Conservation (phyloP, 805 yeast species). For the Schwanniomyces sp. region DNA sequence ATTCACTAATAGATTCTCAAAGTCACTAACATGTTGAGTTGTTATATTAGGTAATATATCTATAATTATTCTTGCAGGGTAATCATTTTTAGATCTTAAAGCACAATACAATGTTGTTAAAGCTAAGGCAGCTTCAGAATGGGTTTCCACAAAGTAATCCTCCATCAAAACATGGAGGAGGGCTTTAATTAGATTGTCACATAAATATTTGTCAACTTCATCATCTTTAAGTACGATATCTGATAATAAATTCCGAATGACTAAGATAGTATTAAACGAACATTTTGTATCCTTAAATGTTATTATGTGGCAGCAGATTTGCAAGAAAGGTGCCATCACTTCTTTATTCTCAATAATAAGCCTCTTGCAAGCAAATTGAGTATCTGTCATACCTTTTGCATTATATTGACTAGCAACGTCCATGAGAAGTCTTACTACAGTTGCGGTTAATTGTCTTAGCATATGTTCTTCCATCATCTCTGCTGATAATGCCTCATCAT, state of each 20-base stretch:
- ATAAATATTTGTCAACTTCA: conserved; percentile 70
- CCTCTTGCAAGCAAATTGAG: conserved; percentile 65
- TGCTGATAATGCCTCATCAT: conserved; percentile 85
- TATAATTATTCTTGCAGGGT: conserved; percentile 63
- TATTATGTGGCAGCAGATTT: conserved; percentile 72
- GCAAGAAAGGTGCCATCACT: conserved; percentile 75
- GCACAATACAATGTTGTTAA: conserved; percentile 77
- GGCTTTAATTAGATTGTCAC: conserved; percentile 67
- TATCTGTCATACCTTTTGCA: conserved; percentile 48
- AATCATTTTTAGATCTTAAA: conserved; percentile 64
- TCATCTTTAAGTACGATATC: conserved; percentile 68
- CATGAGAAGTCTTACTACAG: conserved; percentile 81
- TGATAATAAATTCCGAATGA: conserved; percentile 70
- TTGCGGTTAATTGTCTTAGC: conserved; percentile 88
- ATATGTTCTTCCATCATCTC: conserved; percentile 98
- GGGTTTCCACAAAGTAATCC: conserved; percentile 80
- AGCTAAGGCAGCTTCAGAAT: conserved; percentile 88
- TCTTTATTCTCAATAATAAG: conserved; percentile 63
- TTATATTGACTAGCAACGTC: conserved; percentile 84
- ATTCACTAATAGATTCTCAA: conserved; percentile 62
- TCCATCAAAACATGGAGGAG: conserved; percentile 67
- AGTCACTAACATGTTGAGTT: conserved; percentile 55
- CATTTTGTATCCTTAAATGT: conserved; percentile 88
- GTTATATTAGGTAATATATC: conserved; percentile 54
- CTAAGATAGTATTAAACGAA: conserved; percentile 83